phyloP scores from a whole-genome alignment of 2,329 filamentous ascomycete species.

The Colletotrichum sp. region DNA sequence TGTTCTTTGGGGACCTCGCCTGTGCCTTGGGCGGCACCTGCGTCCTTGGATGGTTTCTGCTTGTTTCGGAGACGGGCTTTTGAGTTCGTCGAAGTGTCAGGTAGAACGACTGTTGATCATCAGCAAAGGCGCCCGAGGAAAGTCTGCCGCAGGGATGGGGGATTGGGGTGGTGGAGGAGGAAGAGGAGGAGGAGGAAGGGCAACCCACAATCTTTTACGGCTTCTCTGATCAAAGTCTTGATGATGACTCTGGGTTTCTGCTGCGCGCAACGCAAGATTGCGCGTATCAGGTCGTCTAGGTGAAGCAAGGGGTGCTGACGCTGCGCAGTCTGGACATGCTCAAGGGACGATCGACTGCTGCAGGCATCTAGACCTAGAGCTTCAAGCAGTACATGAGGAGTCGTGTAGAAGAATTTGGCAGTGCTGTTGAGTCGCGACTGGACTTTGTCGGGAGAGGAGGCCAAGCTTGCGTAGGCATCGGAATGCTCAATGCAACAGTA shows the following conservation, averaged over 20 bases:
- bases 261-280: neutral
- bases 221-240: neutral
- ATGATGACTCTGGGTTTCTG: neutral
- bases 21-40: neutral
- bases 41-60: neutral
- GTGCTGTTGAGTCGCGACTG: too few species aligned
- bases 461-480: too few species aligned
- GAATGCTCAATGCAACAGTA: too few species aligned
- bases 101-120: neutral
- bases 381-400: neutral
- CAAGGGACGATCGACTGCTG: neutral
- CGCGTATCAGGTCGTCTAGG: neutral
- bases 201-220: neutral
- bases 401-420: neutral
- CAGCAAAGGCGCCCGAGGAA: neutral
- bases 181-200: neutral
- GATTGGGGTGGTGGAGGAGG: neutral
- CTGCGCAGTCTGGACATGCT: neutral
- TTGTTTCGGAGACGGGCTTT: neutral
- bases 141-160: neutral
- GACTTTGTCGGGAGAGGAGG: too few species aligned
- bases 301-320: neutral
- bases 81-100: neutral
- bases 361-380: neutral
- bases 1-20: too few species aligned